A percentile compares a stretch with the other conserved stretches of the same genome.
phyloP scores from a whole-genome alignment of 768 basidiomycete species.

The Tulasnella sp. region DNA sequence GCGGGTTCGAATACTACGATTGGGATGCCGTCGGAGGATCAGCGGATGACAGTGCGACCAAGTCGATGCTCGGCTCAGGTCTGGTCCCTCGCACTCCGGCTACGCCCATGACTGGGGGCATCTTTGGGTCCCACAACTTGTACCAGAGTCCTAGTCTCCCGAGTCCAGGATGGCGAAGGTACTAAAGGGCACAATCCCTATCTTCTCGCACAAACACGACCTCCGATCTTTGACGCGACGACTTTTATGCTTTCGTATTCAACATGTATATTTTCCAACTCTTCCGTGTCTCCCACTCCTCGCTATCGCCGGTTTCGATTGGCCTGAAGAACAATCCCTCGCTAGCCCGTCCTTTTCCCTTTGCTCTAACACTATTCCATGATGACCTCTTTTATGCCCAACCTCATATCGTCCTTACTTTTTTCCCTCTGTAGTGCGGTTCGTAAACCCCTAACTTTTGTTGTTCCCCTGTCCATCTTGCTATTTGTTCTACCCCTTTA shows the following conservation, averaged over 20 bases:
- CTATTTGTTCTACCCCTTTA: not conserved
- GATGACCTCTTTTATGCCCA: not conserved
- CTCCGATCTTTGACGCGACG: not conserved
- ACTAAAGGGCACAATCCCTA: not conserved
- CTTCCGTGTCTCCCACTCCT: not conserved
- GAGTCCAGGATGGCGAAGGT: constrained; percentile 35
- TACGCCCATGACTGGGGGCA: constrained; percentile 51
- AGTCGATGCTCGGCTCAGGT: constrained; percentile 23
- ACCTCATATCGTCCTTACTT: not conserved
- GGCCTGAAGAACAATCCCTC: not conserved
- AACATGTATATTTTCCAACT: not conserved
- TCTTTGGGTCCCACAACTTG: constrained; percentile 63
- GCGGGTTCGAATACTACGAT: constrained; percentile 32
- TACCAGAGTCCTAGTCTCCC: constrained; percentile 74
- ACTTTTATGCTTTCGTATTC: not conserved
- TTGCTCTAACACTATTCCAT: constrained; percentile 10
- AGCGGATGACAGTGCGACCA: constrained; percentile 20
- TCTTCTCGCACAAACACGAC: not conserved
- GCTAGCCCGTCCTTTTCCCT: not conserved
- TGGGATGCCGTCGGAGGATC: constrained; percentile 24
- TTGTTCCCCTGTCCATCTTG: constrained; percentile 9
- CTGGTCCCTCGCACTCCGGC: constrained; percentile 27
- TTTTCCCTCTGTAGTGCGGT: not conserved
- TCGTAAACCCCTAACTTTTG: not conserved
- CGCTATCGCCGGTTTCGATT: constrained; percentile 27